Base-by-base conservation (phyloP, 371 early-diverging fungal genomes). In the Syncephalastrum sp. region DNA sequence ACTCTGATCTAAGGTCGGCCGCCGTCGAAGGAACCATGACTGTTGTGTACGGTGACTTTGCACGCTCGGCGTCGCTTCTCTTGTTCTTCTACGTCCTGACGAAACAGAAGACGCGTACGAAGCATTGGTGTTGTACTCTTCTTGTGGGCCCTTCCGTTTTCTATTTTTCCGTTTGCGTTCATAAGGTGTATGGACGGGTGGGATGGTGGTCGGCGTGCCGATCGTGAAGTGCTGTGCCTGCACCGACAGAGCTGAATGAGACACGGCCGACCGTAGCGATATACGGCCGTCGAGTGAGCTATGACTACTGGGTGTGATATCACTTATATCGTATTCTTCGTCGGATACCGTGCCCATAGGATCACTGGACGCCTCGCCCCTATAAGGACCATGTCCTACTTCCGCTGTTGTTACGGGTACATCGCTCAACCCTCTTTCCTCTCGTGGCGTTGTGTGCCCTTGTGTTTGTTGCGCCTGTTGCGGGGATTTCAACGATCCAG, bases 201-300 rank as follows among this genome's bases (percentile, higher is more conserved):
- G 33, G 42, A 47, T 53, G n/a, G 60, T 52, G 7, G 54, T 51
- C 17, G 64, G 64, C 45, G 64, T 64, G n/a, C 64, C 64, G 15
- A 64, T 42, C 25, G 50, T 47, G 24, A 55, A 64, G 15, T 50
- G 64, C 19, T 59, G 56, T 27, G 56, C 56, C 38, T 60, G 55
- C 38, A 54, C 60, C 15, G 64, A 64, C 57, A 64, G 47, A 16
- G 29, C 52, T 7, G 61, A 60, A 7, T 50, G 52, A 1, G 63
- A 63, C 7, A 24, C 49, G 12, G 63, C 57, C n/a, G 63, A 63
- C 44, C 54, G 43, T 14, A 63, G 49, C 21, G 61, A 61, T 38
- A 27, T 51, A 44, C 13, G 46, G 27, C 23, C 38, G 12, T 33
- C 19, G 38, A 25, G n/a, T 27, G 27, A 42, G n/a, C 45, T 13